Evolutionary conservation across 1,284 basidiomycete species (phyloP).

Genomic region (Acaromyces ingoldii): DNA sequence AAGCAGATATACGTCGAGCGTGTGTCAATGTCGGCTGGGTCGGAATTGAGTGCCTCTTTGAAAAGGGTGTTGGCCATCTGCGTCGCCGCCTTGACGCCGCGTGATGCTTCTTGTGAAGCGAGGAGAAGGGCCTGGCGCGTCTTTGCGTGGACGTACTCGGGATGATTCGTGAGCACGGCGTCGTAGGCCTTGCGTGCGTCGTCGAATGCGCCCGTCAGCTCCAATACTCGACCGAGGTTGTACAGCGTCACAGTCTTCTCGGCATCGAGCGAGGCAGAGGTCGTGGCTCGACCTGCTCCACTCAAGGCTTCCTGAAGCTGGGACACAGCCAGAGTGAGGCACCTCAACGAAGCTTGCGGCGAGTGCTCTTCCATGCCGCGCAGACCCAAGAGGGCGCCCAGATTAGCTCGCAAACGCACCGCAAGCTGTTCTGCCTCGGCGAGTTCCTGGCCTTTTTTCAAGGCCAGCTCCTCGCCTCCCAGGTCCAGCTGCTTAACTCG

Average conservation of each 20-base stretch:
- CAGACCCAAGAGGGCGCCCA: slow-evolving; percentile 12
- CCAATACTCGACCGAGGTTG: slow-evolving; percentile 46
- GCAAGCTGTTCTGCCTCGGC: slow-evolving; percentile 6
- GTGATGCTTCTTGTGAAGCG: slow-evolving; percentile 4
- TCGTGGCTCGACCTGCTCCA: slow-evolving; percentile 15
- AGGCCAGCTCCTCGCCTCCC: slow-evolving; percentile 1
- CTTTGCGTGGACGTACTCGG: slow-evolving; percentile 49
- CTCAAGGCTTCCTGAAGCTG: slow-evolving; percentile 19
- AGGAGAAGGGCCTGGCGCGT: slow-evolving; percentile 45
- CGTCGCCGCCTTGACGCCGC: slow-evolving; percentile 16
- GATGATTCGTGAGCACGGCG: slow-evolving; percentile 37
- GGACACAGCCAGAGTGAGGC: slow-evolving; percentile 25
- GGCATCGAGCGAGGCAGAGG: slow-evolving; percentile 13
- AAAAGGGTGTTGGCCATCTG: slow-evolving; percentile 28
- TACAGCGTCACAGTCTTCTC: slow-evolving; percentile 34
- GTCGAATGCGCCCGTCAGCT: slow-evolving; percentile 12
- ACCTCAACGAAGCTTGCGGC: neutral
- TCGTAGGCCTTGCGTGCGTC: slow-evolving; percentile 42
- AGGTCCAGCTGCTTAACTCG: neutral
- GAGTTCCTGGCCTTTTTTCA: neutral
- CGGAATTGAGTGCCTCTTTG: slow-evolving; percentile 42
- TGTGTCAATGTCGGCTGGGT: slow-evolving; percentile 43
- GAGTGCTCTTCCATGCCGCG: slow-evolving; percentile 7
- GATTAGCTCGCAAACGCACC: slow-evolving; percentile 12
- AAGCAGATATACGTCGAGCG: slow-evolving; percentile 46